Conservation (phyloP, 1,139 yeast genomes). For the Candida sp. region DNA sequence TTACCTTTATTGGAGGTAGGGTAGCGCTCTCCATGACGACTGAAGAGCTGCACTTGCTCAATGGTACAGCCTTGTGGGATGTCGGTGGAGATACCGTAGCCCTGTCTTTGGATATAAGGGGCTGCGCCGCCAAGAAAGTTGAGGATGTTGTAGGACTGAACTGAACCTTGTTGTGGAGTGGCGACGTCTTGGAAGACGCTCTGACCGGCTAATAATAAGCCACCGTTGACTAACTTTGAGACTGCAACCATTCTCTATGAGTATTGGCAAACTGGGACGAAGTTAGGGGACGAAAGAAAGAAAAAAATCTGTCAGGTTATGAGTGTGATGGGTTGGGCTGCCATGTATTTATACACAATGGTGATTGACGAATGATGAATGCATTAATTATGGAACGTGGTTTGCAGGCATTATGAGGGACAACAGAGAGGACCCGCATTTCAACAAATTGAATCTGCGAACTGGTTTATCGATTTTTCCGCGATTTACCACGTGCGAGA, state of each 20-base stretch:
- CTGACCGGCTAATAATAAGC: constrained; percentile 33
- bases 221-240: constrained; percentile 33
- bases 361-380: too few species aligned
- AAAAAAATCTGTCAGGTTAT: too few species aligned
- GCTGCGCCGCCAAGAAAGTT: constrained; percentile 51
- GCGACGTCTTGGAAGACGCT: constrained; percentile 33
- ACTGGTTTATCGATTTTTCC: too few species aligned
- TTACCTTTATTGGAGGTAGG: constrained; percentile 44
- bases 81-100: constrained; percentile 50
- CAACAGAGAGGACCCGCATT: too few species aligned
- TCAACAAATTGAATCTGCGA: too few species aligned
- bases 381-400: too few species aligned
- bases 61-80: constrained; percentile 57
- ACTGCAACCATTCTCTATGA: constrained; percentile 36
- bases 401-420: too few species aligned
- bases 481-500: too few species aligned
- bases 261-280: neutral
- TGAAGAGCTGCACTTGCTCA: constrained; percentile 64
- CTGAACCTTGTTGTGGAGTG: constrained; percentile 40
- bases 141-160: constrained; percentile 43
- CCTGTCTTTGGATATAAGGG: constrained; percentile 49
- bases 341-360: too few species aligned
- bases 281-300: neutral
- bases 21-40: constrained; percentile 77
- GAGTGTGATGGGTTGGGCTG: too few species aligned